Evolutionary conservation across 495 filamentous ascomycete species (phyloP).

Genomic region (Acidomyces sp.): DNA sequence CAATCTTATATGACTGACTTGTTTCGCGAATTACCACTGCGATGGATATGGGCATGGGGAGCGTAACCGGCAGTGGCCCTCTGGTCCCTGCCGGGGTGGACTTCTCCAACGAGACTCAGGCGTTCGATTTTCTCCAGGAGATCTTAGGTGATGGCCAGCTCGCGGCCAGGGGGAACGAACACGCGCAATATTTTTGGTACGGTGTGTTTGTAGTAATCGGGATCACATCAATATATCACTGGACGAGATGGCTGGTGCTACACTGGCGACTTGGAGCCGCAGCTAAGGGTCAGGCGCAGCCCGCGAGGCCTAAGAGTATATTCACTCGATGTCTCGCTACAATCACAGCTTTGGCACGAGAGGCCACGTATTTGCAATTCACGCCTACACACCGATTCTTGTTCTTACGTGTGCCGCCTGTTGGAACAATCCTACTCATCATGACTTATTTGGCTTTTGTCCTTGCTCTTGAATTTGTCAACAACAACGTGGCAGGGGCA

Average conservation of each 20-base stretch:
- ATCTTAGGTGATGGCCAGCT: conserved; percentile 13
- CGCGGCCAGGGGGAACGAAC: conserved; percentile 10
- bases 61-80: neutral
- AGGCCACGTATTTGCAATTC: conserved; percentile 10
- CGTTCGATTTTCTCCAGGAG: conserved; percentile 7
- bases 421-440: conserved; percentile 2
- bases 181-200: conserved; percentile 19
- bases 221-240: conserved; percentile 10
- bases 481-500: conserved; percentile 10
- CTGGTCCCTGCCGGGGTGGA: conserved; percentile 11
- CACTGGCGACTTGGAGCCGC: conserved; percentile 10
- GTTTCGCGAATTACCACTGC: neutral
- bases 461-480: conserved; percentile 17
- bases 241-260: neutral
- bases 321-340: conserved; percentile 10
- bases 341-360: conserved; percentile 13
- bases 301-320: conserved; percentile 11
- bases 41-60: conserved; percentile 4
- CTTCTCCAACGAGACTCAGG: conserved; percentile 10
- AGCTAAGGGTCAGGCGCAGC: conserved; percentile 1
- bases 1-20: too few relatives aligned
- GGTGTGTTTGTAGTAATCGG: conserved; percentile 10
- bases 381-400: conserved; percentile 5
- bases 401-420: conserved; percentile 5
- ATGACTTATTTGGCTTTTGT: conserved; percentile 8